phyloP scores from a whole-genome alignment of 1,139 yeast species.

The Yueomyces sp. region DNA sequence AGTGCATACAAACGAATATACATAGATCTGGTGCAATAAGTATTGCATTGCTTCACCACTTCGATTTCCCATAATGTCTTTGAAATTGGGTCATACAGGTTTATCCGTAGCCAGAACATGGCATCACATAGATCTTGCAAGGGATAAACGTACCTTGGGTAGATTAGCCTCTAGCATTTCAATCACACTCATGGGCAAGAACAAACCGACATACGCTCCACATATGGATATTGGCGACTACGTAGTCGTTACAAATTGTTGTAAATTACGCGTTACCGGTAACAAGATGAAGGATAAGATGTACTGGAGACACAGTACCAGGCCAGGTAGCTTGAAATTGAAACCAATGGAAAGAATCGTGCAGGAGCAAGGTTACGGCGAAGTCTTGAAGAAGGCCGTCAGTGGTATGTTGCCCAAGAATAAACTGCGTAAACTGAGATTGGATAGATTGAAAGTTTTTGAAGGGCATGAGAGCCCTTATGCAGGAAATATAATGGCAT shows the following conservation, averaged over 20 bases:
- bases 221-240: slow-evolving; percentile 87
- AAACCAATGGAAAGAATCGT: slow-evolving; percentile 71
- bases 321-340: slow-evolving; percentile 82
- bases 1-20: no score
- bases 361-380: slow-evolving; percentile 75
- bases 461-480: slow-evolving; percentile 89
- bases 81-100: slow-evolving; percentile 35
- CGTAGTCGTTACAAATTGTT: slow-evolving; percentile 90
- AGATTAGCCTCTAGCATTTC: slow-evolving; percentile 87
- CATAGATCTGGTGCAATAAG: no score
- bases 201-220: slow-evolving; percentile 76
- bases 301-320: slow-evolving; percentile 84
- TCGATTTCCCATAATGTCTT: slow-evolving; percentile 16
- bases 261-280: slow-evolving; percentile 69
- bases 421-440: slow-evolving; percentile 61
- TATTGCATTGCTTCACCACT: no score
- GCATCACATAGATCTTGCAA: slow-evolving; percentile 91
- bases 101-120: slow-evolving; percentile 77
- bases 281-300: slow-evolving; percentile 68
- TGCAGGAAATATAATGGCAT: slow-evolving; percentile 68
- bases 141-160: slow-evolving; percentile 78
- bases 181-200: slow-evolving; percentile 82
- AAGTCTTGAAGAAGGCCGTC: slow-evolving; percentile 72
- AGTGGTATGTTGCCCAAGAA: slow-evolving; percentile 95
- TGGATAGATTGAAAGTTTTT: slow-evolving; percentile 72